Evolutionary conservation across 306 rosid species (phyloP), one percentile per base, ranked within the genome.

Genomic region (Cyamopsis tetragonoloba): DNA sequence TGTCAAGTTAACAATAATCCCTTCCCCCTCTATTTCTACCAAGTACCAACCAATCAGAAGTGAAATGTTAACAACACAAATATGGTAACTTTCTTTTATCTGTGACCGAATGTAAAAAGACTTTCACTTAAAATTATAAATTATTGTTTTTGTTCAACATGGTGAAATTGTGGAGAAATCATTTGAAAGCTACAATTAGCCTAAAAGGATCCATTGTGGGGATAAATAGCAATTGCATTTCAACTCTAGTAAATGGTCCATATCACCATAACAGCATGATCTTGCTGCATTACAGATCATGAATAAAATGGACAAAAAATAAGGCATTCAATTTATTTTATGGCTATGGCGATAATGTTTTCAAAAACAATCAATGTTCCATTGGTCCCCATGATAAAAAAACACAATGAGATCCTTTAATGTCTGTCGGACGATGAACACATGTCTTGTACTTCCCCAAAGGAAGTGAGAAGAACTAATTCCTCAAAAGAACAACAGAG

Each of bases 381-480:
- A 57, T 39, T 66, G 77, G 67, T 74, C 62, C 70, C 74, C 73
- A 15, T 32, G 20, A 54, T 46, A 47, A 39, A 79, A 47, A 39
- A 79, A 74, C 65, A 64, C 66, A 18, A 17, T 12, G 27, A 65
- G 34, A 66, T 70, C 62, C 26, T 49, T 58, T 32, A 67, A 75
- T 75, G 66, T 75, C 66, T 70, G 71, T 75, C 62, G 62, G 65
- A 59, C 26, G 66, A 70, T 54, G 76, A 44, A 39, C 43, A 46
- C 54, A 47, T 64, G 22, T 43, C 51, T 18, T 70, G 70, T 74
- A 39, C 69, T 74, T 66, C 53, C 53, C 60, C 17, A 48, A 23
- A 70, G 66, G 70, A 63, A 57, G 19, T 27, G 34, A 47, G 47
- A 74, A 47, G 47, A 74, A 56, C 68, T 47, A 28, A 34, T 48